phyloP scores from a whole-genome alignment of 164 flowering plant genomes.

The Platanus orientalis region DNA sequence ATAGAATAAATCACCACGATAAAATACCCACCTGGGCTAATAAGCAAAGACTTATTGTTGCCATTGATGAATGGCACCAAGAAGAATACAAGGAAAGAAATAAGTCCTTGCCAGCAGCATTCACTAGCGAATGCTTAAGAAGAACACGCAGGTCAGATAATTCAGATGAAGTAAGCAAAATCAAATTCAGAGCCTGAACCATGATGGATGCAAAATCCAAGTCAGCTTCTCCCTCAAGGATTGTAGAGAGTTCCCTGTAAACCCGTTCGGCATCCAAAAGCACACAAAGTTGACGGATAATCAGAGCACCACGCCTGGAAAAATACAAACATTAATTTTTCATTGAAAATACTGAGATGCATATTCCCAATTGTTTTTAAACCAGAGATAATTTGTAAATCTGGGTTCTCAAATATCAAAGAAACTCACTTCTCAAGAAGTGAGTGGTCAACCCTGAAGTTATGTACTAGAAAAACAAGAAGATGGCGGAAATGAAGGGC shows the following conservation, averaged over 20 bases:
- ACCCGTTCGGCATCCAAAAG: conserved; percentile 90
- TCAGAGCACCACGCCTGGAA: conserved; percentile 93
- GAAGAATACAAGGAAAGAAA: conserved; percentile 85
- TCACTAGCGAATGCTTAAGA: conserved; percentile 69
- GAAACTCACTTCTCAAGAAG: conserved; percentile 87
- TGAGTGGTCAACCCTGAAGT: conserved; percentile 62
- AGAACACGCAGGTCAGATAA: conserved; percentile 70
- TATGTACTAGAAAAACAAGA: conserved; percentile 63
- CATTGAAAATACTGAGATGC: neutral
- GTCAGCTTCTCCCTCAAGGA: conserved; percentile 79
- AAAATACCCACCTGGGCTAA: conserved; percentile 69
- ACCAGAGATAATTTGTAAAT: no score
- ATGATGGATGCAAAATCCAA: conserved; percentile 86
- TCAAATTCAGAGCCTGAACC: conserved; percentile 99
- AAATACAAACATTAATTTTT: conserved; percentile 4
- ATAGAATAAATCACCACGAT: neutral
- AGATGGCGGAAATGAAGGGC: conserved; percentile 70
- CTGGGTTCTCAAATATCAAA: neutral
- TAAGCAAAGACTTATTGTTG: conserved; percentile 90
- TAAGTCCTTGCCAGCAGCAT: conserved; percentile 73
- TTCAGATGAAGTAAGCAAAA: conserved; percentile 88
- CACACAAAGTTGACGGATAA: conserved; percentile 86
- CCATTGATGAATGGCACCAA: conserved; percentile 97
- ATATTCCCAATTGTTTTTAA: no score
- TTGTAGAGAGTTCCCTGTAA: conserved; percentile 77